Percentiles rank a stretch among this genome's conserved stretches.
Conservation (phyloP, 176 grass and related monocot genomes). For the Eleusine coracana region DNA sequence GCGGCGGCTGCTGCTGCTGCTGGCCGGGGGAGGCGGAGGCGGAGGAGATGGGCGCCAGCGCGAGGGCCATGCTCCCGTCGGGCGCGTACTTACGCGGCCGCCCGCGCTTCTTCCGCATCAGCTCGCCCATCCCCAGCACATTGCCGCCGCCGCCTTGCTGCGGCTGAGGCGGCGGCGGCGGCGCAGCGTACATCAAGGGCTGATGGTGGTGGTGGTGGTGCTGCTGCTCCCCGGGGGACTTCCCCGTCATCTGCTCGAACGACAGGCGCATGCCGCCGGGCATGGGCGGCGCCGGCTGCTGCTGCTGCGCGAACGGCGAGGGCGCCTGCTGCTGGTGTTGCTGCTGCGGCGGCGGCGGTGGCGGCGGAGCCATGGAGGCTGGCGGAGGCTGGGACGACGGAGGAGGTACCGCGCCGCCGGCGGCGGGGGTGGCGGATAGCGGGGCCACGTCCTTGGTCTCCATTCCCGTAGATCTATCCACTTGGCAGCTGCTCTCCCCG, state of each 20-base stretch:
- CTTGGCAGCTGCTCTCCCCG: constrained; percentile 10
- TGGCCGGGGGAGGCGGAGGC: constrained; percentile 25
- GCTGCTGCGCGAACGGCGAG: constrained; percentile 25
- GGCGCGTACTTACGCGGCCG: constrained; percentile 95
- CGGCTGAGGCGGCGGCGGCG: constrained; percentile 11
- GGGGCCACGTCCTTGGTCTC: constrained; percentile 62
- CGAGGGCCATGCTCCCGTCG: constrained; percentile 85
- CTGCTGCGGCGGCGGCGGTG: background rate
- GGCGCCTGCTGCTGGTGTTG: background rate
- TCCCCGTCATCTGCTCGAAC: constrained; percentile 54
- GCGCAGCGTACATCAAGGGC: constrained; percentile 50
- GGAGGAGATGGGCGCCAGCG: constrained; percentile 73
- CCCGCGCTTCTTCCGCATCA: constrained; percentile 86
- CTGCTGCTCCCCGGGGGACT: constrained; percentile 41
- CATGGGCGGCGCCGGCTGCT: constrained; percentile 34
- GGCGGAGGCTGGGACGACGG: constrained; percentile 33
- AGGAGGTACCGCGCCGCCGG: background rate
- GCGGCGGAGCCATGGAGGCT: constrained; percentile 23
- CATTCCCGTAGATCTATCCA: constrained; percentile 53
- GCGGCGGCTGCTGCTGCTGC: constrained; percentile 19
- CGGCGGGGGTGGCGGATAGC: constrained; percentile 31
- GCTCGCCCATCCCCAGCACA: constrained; percentile 66
- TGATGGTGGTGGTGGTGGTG: constrained; percentile 24
- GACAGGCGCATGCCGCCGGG: constrained; percentile 48
- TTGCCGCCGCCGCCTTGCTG: constrained; percentile 19